Percentiles rank a stretch among this genome's conserved stretches.
Conservation (phyloP, 768 basidiomycete species). For the Phanerochaete carnosa region DNA sequence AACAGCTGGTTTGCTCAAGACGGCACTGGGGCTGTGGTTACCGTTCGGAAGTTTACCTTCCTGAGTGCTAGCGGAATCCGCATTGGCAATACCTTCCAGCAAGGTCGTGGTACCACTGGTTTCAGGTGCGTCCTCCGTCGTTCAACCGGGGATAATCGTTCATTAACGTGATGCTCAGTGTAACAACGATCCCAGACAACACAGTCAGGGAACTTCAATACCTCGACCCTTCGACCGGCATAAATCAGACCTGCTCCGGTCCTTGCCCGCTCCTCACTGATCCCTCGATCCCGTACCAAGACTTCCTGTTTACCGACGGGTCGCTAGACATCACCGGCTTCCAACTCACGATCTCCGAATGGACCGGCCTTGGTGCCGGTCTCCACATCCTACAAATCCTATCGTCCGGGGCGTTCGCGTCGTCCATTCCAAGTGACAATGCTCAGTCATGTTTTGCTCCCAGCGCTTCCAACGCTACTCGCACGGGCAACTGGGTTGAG, state of each 20-base stretch:
- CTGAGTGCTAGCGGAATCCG: slow-evolving; percentile 78
- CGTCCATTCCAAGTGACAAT: slow-evolving; percentile 61
- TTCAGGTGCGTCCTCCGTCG: slow-evolving; percentile 63
- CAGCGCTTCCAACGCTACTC: slow-evolving; percentile 61
- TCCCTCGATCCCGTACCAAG: slow-evolving; percentile 79
- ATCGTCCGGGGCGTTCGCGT: slow-evolving; percentile 88
- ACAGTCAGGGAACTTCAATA: slow-evolving; percentile 73
- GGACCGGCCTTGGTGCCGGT: slow-evolving; percentile 74
- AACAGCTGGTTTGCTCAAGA: slow-evolving; percentile 84
- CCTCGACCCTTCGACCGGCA: slow-evolving; percentile 68
- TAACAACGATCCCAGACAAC: slow-evolving; percentile 90
- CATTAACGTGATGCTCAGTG: slow-evolving; percentile 40
- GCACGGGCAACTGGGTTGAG: slow-evolving; percentile 68
- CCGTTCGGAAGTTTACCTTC: slow-evolving; percentile 69
- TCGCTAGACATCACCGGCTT: slow-evolving; percentile 78
- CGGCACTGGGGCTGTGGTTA: slow-evolving; percentile 68
- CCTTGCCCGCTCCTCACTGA: slow-evolving; percentile 81
- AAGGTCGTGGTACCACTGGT: slow-evolving; percentile 76
- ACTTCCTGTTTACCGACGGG: slow-evolving; percentile 73
- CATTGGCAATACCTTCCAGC: slow-evolving; percentile 87
- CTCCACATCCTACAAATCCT: slow-evolving; percentile 90
- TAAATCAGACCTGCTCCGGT: slow-evolving; percentile 73
- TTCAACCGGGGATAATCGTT: slow-evolving; percentile 1
- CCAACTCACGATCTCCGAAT: slow-evolving; percentile 75
- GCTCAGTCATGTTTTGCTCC: slow-evolving; percentile 74